Evolutionary conservation across 371 early-diverging fungal species (phyloP), one percentile per base, ranked within the genome.

Genomic region (Quaeritorhiza haematococci): DNA sequence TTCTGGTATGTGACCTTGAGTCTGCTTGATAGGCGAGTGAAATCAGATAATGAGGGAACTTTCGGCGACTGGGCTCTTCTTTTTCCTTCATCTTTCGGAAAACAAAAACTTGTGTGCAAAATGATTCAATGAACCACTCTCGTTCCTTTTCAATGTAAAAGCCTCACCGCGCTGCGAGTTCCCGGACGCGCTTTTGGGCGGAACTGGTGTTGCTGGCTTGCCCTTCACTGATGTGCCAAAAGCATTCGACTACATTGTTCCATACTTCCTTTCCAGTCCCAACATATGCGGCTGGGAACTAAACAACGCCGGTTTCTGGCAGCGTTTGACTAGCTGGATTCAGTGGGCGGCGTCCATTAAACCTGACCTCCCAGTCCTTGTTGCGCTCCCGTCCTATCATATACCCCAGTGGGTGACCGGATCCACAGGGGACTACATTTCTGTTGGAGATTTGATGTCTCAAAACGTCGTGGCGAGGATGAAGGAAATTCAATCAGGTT

Each of bases 291-390:
- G 71, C 1, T 70, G 46, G 34, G 27, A 30, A 28, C 55, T 49
- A 15, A 61, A 60, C 44, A 64, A 63, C 35, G 55, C 27, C 23
- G 63, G 64, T 8, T 70, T 70, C 55, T 66, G 56, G 55, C 13
- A 51, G 2, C 13, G 41, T 26, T 69, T 65, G 71, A 10, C 35
- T 21, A 28, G 13, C 28, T 65, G 64, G 53, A 24, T 28, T 24
- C 29, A 21, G 17, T 27, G 45, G 8, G 33, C 26, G 6, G 23
- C 60, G 1, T 21, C 56, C 4, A 46, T 23, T 38, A 19, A 13
- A 38, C n/a, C 13, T 38, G 38, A 38, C 2, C 10, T 58, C 24
- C 46, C 62, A n/a, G 7, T 70, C 19, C n/a, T 56, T 7, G 41
- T 63, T 13, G 64, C 64, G 3, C 44, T 70, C 19, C 44, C 60